Evolutionary conservation across 139 green algal species (phyloP), one percentile per base, ranked within the genome.

Genomic region (Coelastrella sp.): DNA sequence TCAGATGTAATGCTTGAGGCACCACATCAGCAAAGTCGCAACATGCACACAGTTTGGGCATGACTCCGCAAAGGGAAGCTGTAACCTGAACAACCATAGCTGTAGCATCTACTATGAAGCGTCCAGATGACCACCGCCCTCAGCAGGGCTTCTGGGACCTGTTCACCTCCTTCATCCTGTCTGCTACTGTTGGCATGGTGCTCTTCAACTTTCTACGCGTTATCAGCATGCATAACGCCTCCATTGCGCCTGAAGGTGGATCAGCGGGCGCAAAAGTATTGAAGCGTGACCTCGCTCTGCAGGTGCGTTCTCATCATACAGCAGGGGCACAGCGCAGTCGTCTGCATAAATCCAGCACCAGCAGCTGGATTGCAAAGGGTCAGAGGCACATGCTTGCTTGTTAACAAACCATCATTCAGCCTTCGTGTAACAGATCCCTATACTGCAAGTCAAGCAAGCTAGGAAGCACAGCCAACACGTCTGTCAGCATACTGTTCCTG

Each of bases 101-200:
- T 47, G 32, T 47, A 47, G 32, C 32, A 47, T 47, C 32, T 47
- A 47, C 32, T 47, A 76, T 76, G 68, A 76, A 76, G 68, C 68
- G 68, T 23, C 68, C n/a, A 6, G 68, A 23, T 23, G 68, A 76
- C 17, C 68, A 76, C 22, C 16, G 68, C 68, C 17, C 68, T 19
- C 56, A 19, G 17, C 57, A 73, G 19, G 79, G 61, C 79, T 64
- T 85, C 7, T 85, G 79, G 79, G 79, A 64, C 57, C 60, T 66
- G 11, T 16, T 86, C 22, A 86, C 81, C 22, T 22, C 81, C 5
- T 74, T 86, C 17, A 13, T 76, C 23, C 60, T 68, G 8, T 74
- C 81, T 68, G 81, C 81, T 54, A 87, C 82, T 64, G 64, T 87
- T 64, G 82, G 82, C n/a, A n/a, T 87, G 22, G 82, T 87, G 5